These are phyloP conservation scores for Pseudogymnoascus sp. DNA, from an alignment of 2,329 filamentous ascomycete genomes.

Conservation along the genomic window DNA sequence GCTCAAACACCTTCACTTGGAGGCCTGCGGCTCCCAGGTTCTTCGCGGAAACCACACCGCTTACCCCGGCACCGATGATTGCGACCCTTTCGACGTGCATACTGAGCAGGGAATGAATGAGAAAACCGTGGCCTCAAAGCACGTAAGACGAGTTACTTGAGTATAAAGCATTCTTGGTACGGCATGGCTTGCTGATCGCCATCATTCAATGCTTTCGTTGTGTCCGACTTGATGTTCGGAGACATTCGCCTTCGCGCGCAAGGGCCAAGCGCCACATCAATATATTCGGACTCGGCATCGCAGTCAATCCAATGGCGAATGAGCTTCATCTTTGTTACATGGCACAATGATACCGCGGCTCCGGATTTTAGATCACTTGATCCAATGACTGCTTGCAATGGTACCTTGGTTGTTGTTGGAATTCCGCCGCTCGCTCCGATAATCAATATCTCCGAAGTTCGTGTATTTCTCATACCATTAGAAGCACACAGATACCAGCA, in stretches of 20 bases:
- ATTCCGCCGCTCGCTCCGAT: background rate
- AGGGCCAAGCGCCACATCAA: background rate
- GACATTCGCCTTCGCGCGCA: background rate
- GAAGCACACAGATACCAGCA: background rate
- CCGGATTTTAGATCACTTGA: background rate
- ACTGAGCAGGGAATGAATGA: background rate
- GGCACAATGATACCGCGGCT: background rate
- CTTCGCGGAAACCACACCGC: constrained; percentile 39
- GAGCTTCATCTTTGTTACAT: too few species aligned
- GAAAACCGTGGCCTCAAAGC: background rate
- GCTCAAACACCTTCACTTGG: constrained; percentile 47
- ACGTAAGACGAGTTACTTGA: background rate
- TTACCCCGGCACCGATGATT: constrained; percentile 45
- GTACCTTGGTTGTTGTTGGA: background rate
- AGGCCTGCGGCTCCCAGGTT: constrained; percentile 38
- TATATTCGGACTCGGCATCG: background rate
- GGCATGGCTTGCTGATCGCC: background rate
- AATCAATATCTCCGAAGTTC: background rate
- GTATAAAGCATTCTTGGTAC: background rate
- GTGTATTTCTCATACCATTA: background rate
- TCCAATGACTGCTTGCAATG: background rate
- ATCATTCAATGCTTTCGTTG: background rate
- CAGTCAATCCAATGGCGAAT: background rate
- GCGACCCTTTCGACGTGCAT: constrained; percentile 29
- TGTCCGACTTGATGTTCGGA: background rate